These are phyloP conservation scores for Helotiales sp. DNA, from an alignment of 2,329 filamentous ascomycete genomes.

Conservation along the genomic window DNA sequence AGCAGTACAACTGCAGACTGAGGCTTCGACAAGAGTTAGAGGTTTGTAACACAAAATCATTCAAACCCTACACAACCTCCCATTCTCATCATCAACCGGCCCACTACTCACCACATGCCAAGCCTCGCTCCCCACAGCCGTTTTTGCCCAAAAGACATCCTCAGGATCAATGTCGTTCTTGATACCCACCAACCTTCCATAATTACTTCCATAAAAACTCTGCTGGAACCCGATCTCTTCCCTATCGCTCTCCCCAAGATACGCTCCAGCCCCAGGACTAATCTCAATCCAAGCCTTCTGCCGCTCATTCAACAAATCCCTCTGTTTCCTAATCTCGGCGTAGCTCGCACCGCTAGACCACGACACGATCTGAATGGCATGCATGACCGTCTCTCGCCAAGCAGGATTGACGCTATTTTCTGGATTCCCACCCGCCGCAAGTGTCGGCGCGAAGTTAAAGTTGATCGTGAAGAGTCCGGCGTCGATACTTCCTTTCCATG, in stretches of 20 bases:
- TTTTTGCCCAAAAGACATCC: constrained; percentile 46
- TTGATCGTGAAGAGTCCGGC: constrained; percentile 43
- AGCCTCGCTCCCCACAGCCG: constrained; percentile 32
- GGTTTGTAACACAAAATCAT: too few species aligned
- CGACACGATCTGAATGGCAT: constrained; percentile 25
- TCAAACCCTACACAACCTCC: constrained; percentile 10
- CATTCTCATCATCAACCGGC: constrained; percentile 11
- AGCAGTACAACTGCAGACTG: too few species aligned
- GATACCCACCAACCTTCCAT: constrained; percentile 47
- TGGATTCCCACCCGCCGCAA: constrained; percentile 30
- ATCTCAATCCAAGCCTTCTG: constrained; percentile 28
- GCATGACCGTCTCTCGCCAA: constrained; percentile 31
- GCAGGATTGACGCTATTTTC: constrained; percentile 48
- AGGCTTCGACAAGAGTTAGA: too few species aligned
- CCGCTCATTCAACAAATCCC: constrained; percentile 38
- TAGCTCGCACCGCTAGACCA: constrained; percentile 45
- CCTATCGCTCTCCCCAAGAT: constrained; percentile 57
- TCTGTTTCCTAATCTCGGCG: constrained; percentile 52
- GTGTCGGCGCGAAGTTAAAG: constrained; percentile 36
- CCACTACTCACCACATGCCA: constrained; percentile 40
- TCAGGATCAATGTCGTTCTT: constrained; percentile 56
- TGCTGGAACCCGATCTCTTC: constrained; percentile 47
- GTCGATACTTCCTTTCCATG: constrained; percentile 43
- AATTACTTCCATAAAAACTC: constrained; percentile 40
- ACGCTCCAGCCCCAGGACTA: constrained; percentile 45